Base-by-base conservation (phyloP, 202 grass and related monocot species). In the Dendrocalamus latiflorus region DNA sequence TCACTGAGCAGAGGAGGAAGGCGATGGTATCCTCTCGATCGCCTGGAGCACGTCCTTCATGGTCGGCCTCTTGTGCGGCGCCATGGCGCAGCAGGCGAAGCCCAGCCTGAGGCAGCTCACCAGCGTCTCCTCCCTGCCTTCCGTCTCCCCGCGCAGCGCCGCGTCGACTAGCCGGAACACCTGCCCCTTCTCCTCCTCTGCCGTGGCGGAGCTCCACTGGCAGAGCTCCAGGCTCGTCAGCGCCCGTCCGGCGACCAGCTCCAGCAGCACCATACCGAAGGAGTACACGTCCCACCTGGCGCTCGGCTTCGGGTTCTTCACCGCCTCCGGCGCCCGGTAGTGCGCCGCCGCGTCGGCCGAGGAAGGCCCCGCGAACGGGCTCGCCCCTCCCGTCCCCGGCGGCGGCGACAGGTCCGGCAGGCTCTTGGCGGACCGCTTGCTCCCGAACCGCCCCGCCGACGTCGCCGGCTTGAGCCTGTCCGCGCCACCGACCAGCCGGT, bases 181-280 rank as follows among this genome's bases (percentile, higher is more conserved):
- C 82, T 68, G 65, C 77, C 78, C 69, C 18, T 13, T 84, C n/a
- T 77, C 50, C 65, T 66, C 85, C 34, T 44, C 81, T 56, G 60
- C 75, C 18, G 64, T 65, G 18, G 60, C 60, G 48, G n/a, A n/a
- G n/a, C n/a, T n/a, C n/a, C n/a, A n/a, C n/a, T n/a, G n/a, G n/a
- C n/a, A n/a, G 75, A 76, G 65, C 80, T 97, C 92, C 68, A 92
- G 34, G 74, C 85, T 85, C 20, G 91, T 83, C 65, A 98, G 70
- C 65, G 89, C 78, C 36, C 93, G 89, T 42, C 96, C 93, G 12
- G 93, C 84, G 28, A 95, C 84, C 69, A 98, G 77, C 80, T 98
- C 96, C 8, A 98, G 83, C 41, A 98, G 49, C 63, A 95, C 77
- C 70, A 95, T 74, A 20, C 93, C 93, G 11, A 93, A 95, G 1